Evolutionary conservation across 768 basidiomycete genomes (phyloP).

Genomic region (Tulasnella sp.): DNA sequence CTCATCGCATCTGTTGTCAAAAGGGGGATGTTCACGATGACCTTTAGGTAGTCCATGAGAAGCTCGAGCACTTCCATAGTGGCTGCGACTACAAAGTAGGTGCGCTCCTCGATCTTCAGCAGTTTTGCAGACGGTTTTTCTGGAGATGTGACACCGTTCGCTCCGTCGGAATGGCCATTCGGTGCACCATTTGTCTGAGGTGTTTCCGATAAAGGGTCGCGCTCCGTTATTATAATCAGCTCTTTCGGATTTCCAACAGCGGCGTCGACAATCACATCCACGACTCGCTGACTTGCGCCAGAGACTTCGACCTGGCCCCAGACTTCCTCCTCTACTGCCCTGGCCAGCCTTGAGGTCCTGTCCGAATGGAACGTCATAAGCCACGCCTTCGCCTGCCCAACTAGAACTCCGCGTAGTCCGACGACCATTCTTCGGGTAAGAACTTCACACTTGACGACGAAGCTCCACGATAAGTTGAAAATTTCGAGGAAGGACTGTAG

Average conservation of each 20-base stretch:
- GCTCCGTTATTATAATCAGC: constrained; percentile 50
- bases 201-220: neutral
- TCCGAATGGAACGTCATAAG: constrained; percentile 83
- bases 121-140: constrained; percentile 52
- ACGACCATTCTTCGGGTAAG: constrained; percentile 91
- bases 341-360: constrained; percentile 77
- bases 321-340: constrained; percentile 92
- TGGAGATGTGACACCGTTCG: constrained; percentile 30
- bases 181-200: constrained; percentile 28
- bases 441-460: constrained; percentile 86
- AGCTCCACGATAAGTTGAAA: constrained; percentile 86
- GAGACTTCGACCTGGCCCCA: constrained; percentile 86
- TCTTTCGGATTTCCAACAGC: constrained; percentile 82
- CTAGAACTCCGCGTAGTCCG: constrained; percentile 80
- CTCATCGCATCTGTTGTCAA: constrained; percentile 96
- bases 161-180: neutral
- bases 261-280: constrained; percentile 73
- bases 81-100: constrained; percentile 84
- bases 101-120: constrained; percentile 69
- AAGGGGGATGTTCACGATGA: constrained; percentile 85
- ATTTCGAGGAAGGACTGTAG: constrained; percentile 76
- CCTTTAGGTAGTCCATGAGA: constrained; percentile 80
- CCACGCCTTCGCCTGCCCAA: constrained; percentile 88
- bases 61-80: constrained; percentile 71
- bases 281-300: constrained; percentile 64